Conservation (phyloP, 164 flowering plant species). For the Vitis riparia region DNA sequence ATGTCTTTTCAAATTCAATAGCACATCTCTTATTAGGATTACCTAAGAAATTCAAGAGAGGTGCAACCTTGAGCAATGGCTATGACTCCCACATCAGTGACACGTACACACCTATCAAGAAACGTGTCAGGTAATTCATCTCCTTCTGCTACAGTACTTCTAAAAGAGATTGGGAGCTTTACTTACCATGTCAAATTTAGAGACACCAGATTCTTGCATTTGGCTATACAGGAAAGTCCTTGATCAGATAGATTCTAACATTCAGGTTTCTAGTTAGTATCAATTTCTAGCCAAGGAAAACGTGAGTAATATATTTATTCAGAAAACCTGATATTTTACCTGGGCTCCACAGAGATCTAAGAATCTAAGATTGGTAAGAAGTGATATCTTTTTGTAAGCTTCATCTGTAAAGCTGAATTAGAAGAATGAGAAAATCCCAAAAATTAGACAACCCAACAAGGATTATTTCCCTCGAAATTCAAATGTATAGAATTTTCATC, state of each 20-base stretch:
- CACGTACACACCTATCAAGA: constrained; percentile 65
- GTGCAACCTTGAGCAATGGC: constrained; percentile 75
- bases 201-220: constrained; percentile 62
- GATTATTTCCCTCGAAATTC: background rate
- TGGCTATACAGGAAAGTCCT: constrained; percentile 70
- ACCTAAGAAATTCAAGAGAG: constrained; percentile 87
- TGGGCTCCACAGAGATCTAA: constrained; percentile 96
- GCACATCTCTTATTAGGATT: background rate
- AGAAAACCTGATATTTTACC: constrained; percentile 37
- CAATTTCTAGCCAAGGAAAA: background rate
- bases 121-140: background rate
- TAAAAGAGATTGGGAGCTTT: background rate
- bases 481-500: background rate
- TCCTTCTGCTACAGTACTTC: background rate
- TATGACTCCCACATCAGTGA: constrained; percentile 77
- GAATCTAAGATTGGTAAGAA: constrained; percentile 49
- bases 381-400: constrained; percentile 63
- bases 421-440: constrained; percentile 9
- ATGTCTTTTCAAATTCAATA: background rate
- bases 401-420: constrained; percentile 70
- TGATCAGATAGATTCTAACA: constrained; percentile 84
- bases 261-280: background rate
- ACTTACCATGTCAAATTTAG: constrained; percentile 91
- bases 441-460: background rate
- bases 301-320: background rate